Evolutionary conservation across 2,329 filamentous ascomycete genomes (phyloP), one percentile per base, ranked within the genome.

Genomic region (Fusarium goolgardi): DNA sequence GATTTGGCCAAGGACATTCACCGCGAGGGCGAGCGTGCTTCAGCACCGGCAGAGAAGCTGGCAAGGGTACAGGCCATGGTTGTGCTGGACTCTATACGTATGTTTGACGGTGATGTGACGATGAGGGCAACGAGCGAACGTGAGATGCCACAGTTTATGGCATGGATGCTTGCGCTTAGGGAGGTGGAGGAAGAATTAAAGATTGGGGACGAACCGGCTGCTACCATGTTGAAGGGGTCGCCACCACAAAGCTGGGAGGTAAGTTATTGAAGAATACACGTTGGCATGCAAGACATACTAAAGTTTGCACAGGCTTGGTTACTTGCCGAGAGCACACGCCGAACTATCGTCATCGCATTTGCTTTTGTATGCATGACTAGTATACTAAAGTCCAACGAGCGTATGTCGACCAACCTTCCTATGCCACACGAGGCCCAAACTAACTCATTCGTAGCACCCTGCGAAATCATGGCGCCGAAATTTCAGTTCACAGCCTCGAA

Each of bases 241-340:
- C 76, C 78, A 23, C 81, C 82, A 1, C 72, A 77, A 52, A 79
- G 72, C 27, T 84, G 82, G 82, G 81, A 83, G 75, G 80, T 79
- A 39, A 56, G 75, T 67, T 39, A 9, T 34, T 18, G 23, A 25
- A 11, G 7, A 27, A 29, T 5, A 4, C 10, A 21, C 20, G 11
- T 16, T 8, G 8, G 9, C 25, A 23, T 35, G 44, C 20, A 5
- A 16, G 10, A 27, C 21, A 34, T 39, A 16, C 46, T 62, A 49
- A 59, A 49, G 49, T 25, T 35, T 11, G 11, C 34, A 13, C 25
- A 79, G 78, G 70, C 72, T 16, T 84, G 82, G 82, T 59, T 83
- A 12, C 75, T 84, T 16, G 71, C 79, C 6, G 82, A 83, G 71
- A 81, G 79, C 58, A 71, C 77, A 9, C 76, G 81, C 18, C 76